Evolutionary conservation across 495 filamentous ascomycete species (phyloP), one percentile per base, ranked within the genome.

Genomic region (Penicillium soppii): DNA sequence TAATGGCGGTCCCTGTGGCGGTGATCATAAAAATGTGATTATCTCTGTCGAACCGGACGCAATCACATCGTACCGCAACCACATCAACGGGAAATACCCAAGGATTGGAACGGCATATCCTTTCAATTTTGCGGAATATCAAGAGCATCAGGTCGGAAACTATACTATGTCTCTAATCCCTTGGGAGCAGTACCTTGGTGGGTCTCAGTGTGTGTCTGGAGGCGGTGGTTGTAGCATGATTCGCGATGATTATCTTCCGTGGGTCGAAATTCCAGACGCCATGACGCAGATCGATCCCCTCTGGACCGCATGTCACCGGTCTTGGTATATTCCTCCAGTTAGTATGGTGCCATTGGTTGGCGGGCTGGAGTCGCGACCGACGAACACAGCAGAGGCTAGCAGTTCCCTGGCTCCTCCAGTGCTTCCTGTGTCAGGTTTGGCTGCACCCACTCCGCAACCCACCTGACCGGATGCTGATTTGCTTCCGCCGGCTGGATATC

Each of bases 51-150:
- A 58, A 17, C 59, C 62, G 2, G 30, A 44, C 12, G 47, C 49
- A 6, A 2, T 60, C 2, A 45, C 54, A 10, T 66, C 62, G 16
- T 21, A 48, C 15, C 59, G 62, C 32, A 6, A 30, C 42, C 62
- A 66, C 42, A 51, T 47, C 26, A 66, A 66, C 49, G 59, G 53
- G 4, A 57, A 48, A 37, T 62, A 62, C 20, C 56, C 59, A 4
- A 38, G 26, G 16, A 52, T 54, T 29, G 62, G 62, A 21, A 56
- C 52, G 4, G 48, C 43, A 8, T 62, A 60, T 43, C 62, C 62
- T 4, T 66, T 66, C 50, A 55, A 60, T 23, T 62, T 59, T 21
- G 56, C 58, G 27, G 62, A 66, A 17, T 62, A 56, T 52, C 32
- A 37, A 47, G 52, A 54, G 9, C 62, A 62, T 9, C 26, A 51